Conservation (phyloP, 441 rosid genomes). For the Macaranga tanarius region DNA sequence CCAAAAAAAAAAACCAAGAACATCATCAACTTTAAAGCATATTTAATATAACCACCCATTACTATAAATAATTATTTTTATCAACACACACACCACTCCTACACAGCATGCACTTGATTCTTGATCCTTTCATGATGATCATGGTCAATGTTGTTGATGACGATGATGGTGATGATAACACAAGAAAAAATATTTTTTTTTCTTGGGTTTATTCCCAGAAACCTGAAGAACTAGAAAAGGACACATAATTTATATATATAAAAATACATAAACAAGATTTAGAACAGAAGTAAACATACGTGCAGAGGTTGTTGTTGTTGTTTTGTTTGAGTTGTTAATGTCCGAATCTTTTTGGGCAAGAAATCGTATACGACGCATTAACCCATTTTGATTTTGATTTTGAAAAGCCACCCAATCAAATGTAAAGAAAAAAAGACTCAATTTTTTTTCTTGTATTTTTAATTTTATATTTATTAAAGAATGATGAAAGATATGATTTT, state of each 20-base stretch:
- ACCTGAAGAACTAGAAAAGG: conserved; percentile 29
- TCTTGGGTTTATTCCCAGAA: conserved; percentile 23
- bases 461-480: background rate
- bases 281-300: too few relatives aligned
- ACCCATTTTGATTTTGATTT: conserved; percentile 11
- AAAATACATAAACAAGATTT: too few relatives aligned
- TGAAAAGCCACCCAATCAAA: conserved; percentile 27
- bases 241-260: background rate
- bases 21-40: too few relatives aligned
- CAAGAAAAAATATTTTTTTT: too few relatives aligned
- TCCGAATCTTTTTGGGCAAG: conserved; percentile 26
- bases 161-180: too few relatives aligned
- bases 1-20: too few relatives aligned
- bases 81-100: too few relatives aligned
- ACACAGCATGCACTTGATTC: too few relatives aligned
- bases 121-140: too few relatives aligned
- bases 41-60: too few relatives aligned
- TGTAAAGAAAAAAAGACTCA: background rate
- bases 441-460: background rate
- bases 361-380: conserved; percentile 5
- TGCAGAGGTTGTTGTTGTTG: background rate
- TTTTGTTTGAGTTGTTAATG: conserved; percentile 23
- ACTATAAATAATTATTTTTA: too few relatives aligned
- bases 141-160: too few relatives aligned
- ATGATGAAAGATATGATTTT: conserved; percentile 1